Percentiles rank a stretch among this genome's conserved stretches.
These are phyloP conservation scores for Boletus barrowsii DNA, from an alignment of 768 basidiomycete genomes.

Conservation along the genomic window DNA sequence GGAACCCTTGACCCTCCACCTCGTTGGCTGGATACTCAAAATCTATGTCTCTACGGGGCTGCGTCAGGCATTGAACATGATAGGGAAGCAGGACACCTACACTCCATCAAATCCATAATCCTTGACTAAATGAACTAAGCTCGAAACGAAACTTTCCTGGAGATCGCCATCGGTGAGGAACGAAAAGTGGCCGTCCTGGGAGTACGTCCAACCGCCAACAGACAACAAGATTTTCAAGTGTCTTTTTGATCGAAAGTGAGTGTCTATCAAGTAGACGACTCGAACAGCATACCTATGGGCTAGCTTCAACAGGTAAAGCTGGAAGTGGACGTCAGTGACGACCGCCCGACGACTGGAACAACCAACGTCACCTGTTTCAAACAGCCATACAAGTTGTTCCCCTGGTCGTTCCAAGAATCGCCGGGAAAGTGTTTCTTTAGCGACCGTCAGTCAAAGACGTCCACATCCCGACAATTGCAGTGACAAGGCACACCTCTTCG, in stretches of 20 bases:
- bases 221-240: conserved; percentile 53
- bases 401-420: conserved; percentile 71
- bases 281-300: conserved; percentile 39
- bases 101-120: conserved; percentile 83
- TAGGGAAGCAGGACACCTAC: conserved; percentile 32
- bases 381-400: conserved; percentile 79
- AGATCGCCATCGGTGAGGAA: conserved; percentile 53
- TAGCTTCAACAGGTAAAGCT: conserved; percentile 56
- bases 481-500: conserved; percentile 43
- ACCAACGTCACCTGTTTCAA: conserved; percentile 61
- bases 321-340: background rate
- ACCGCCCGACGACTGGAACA: background rate
- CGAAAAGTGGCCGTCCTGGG: conserved; percentile 63
- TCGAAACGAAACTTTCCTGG: conserved; percentile 56
- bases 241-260: conserved; percentile 18
- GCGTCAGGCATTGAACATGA: background rate
- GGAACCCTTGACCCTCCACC: conserved; percentile 63
- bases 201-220: conserved; percentile 68
- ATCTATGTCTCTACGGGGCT: conserved; percentile 59
- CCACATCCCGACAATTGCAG: background rate
- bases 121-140: conserved; percentile 60
- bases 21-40: conserved; percentile 70
- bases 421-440: conserved; percentile 64
- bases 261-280: background rate
- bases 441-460: conserved; percentile 8